Percentiles rank a stretch among this genome's conserved stretches.
These are phyloP conservation scores for Berberis thunbergii DNA, from an alignment of 164 flowering plant genomes.

Conservation along the genomic window DNA sequence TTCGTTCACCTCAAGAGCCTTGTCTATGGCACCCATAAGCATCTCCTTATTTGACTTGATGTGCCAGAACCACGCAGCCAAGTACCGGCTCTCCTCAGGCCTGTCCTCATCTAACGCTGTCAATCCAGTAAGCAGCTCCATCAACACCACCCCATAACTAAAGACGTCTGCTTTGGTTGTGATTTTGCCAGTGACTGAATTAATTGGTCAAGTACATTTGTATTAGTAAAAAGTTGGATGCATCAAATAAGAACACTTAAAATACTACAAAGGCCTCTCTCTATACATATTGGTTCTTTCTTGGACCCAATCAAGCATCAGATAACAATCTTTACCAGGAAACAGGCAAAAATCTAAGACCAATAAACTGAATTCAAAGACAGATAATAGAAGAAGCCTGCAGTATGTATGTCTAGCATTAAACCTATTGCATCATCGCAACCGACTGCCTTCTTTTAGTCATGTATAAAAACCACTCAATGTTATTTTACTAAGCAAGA, in stretches of 20 bases:
- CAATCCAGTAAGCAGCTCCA: conserved; percentile 76
- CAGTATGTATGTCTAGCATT: no score
- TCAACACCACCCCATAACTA: conserved; percentile 78
- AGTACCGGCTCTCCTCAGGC: conserved; percentile 63
- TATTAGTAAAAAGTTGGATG: background rate
- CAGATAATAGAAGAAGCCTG: no score
- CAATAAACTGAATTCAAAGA: no score
- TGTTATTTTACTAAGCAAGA: no score
- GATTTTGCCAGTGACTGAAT: conserved; percentile 74
- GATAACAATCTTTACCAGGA: background rate
- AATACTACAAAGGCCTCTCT: background rate
- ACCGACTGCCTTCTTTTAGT: no score
- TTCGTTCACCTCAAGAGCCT: conserved; percentile 38
- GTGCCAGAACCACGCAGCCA: conserved; percentile 67
- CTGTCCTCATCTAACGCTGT: conserved; percentile 66
- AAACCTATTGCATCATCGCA: no score
- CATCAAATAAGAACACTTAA: background rate
- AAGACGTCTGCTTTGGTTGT: conserved; percentile 79
- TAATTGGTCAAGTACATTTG: conserved; percentile 11
- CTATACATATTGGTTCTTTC: background rate
- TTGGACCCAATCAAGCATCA: no score
- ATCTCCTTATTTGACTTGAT: conserved; percentile 48
- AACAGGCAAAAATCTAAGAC: no score
- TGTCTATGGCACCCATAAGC: conserved; percentile 51
- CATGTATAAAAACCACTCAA: no score